These are phyloP conservation scores for Vaccinium myrtillus DNA, from an alignment of 148 eudicot species.

Conservation along the genomic window DNA sequence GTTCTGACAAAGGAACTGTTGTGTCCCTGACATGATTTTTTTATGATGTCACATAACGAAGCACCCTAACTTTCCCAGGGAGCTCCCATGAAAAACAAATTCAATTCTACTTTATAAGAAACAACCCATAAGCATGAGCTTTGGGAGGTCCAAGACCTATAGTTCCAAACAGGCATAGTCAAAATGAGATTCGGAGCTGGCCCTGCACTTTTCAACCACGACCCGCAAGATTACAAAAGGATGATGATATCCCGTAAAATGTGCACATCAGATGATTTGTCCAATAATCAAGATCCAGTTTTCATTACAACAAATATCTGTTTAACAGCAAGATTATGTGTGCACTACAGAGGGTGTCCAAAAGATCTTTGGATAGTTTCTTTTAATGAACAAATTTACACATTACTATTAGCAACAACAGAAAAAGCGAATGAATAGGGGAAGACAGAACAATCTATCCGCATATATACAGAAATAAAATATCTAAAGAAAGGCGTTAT, in stretches of 20 bases:
- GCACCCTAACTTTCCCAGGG: background rate
- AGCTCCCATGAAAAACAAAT: background rate
- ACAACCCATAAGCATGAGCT: background rate
- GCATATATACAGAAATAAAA: background rate
- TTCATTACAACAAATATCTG: background rate
- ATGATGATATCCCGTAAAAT: background rate
- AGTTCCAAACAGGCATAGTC: background rate
- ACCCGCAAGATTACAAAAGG: background rate
- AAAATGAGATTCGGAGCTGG: background rate
- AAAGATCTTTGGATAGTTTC: background rate
- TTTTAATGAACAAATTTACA: background rate
- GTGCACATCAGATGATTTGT: background rate
- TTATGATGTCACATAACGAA: background rate
- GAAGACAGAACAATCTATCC: conserved; percentile 9
- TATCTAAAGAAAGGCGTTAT: background rate
- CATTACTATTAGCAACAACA: background rate
- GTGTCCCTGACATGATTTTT: background rate
- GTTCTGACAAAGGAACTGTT: background rate
- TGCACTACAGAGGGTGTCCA: background rate
- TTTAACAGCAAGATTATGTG: background rate
- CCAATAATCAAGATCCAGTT: conserved; percentile 1
- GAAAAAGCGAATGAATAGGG: background rate
- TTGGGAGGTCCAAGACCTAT: background rate
- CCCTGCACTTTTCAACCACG: background rate
- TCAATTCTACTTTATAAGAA: background rate